phyloP scores from a whole-genome alignment of 164 flowering plant species.

The Brasenia schreberi region DNA sequence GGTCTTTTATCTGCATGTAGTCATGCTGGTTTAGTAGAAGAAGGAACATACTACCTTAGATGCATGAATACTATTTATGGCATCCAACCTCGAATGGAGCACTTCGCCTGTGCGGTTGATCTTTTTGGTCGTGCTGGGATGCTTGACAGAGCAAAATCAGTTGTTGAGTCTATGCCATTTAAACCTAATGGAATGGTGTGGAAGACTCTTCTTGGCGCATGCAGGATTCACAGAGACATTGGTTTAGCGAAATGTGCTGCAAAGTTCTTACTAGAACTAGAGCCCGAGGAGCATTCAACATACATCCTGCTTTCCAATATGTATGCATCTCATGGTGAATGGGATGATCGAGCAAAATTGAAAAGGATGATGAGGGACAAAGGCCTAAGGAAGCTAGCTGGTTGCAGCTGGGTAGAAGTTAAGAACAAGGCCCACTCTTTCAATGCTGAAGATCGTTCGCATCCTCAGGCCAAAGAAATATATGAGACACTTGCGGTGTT shows the following conservation, averaged over 20 bases:
- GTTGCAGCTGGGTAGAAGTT: constrained; percentile 90
- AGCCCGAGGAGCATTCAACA: constrained; percentile 74
- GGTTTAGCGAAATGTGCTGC: constrained; percentile 52
- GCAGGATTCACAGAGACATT: constrained; percentile 57
- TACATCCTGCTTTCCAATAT: constrained; percentile 68
- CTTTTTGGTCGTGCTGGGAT: constrained; percentile 68
- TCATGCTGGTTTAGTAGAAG: constrained; percentile 62
- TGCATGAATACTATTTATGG: constrained; percentile 56
- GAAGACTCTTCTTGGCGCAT: constrained; percentile 73
- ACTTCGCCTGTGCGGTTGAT: constrained; percentile 80
- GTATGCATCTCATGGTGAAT: constrained; percentile 46
- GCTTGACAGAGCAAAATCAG: constrained; percentile 42
- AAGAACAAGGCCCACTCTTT: constrained; percentile 49
- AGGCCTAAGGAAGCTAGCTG: constrained; percentile 73
- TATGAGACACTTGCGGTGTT: constrained; percentile 24
- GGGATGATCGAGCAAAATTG: constrained; percentile 62
- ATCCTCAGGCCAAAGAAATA: constrained; percentile 34
- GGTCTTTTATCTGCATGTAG: constrained; percentile 81
- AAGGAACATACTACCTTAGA: constrained; percentile 34
- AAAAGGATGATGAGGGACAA: constrained; percentile 66
- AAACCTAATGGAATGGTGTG: constrained; percentile 63
- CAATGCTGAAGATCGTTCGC: constrained; percentile 59
- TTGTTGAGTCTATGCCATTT: constrained; percentile 65
- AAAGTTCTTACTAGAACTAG: constrained; percentile 32
- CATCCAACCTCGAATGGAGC: constrained; percentile 63